Evolutionary conservation across 2,329 filamentous ascomycete genomes (phyloP).

Genomic region (Anisogramma anomala): DNA sequence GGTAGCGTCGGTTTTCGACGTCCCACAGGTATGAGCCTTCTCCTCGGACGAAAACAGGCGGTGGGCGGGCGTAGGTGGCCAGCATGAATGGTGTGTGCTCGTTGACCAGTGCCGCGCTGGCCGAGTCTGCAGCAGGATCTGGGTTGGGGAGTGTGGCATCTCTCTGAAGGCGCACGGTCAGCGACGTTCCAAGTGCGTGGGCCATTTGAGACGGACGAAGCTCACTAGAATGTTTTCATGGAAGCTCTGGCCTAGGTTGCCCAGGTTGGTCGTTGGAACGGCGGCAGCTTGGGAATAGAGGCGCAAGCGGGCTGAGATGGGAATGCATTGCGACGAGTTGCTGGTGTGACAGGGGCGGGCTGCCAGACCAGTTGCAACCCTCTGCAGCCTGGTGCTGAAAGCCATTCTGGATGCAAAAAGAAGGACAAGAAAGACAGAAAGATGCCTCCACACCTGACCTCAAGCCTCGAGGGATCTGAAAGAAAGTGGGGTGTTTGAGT

Average conservation of each 20-base stretch:
- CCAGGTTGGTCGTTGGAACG: conserved; percentile 25
- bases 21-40: conserved; percentile 85
- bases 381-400: conserved; percentile 10
- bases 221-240: conserved; percentile 26
- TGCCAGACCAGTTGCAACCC: conserved; percentile 10
- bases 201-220: not conserved
- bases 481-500: too few species aligned
- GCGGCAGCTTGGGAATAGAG: conserved; percentile 26
- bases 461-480: too few species aligned
- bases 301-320: conserved; percentile 13
- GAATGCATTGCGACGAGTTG: not conserved
- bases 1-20: conserved; percentile 74
- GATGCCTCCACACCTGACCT: too few species aligned
- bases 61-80: conserved; percentile 81
- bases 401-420: conserved; percentile 5
- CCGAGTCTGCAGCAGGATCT: conserved; percentile 62
- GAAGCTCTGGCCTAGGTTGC: conserved; percentile 25
- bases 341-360: conserved; percentile 8
- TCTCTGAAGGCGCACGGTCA: conserved; percentile 16
- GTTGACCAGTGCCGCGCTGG: conserved; percentile 62
- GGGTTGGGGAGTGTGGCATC: conserved; percentile 44
- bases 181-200: too few species aligned
- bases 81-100: conserved; percentile 84
- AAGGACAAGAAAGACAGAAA: not conserved
- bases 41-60: conserved; percentile 80